phyloP scores from a whole-genome alignment of 164 flowering plant genomes.

The Taxillus chinensis region DNA sequence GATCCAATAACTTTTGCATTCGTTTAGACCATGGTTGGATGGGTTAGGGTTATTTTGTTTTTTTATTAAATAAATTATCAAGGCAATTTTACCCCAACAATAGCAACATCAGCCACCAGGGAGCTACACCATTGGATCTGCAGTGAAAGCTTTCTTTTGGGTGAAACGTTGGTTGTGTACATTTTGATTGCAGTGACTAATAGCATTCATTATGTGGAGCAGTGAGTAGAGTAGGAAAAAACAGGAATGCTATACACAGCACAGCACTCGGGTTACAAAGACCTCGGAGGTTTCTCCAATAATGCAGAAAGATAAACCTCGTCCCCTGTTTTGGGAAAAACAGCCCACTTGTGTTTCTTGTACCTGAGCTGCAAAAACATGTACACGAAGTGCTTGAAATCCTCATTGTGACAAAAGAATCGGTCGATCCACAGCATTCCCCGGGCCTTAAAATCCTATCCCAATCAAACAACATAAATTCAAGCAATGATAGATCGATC shows the following conservation, averaged over 20 bases:
- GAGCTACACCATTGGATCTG: no score
- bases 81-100: no score
- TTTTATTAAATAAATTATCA: no score
- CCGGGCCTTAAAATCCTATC: conserved; percentile 86
- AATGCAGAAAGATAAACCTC: conserved; percentile 82
- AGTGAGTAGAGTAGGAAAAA: neutral
- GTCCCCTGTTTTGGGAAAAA: conserved; percentile 56
- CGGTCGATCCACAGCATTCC: conserved; percentile 82
- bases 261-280: conserved; percentile 25
- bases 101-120: no score
- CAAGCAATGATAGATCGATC: conserved; percentile 71
- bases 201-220: no score
- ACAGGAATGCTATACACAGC: neutral
- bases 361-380: conserved; percentile 91
- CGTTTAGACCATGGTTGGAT: no score
- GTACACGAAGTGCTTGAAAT: conserved; percentile 81
- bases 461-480: conserved; percentile 81
- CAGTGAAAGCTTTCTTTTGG: no score
- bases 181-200: no score
- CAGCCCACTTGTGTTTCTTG: conserved; percentile 78
- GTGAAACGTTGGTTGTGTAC: no score
- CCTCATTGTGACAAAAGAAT: conserved; percentile 68
- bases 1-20: no score
- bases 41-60: no score
- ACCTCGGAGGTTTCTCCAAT: conserved; percentile 82